Evolutionary conservation across 768 basidiomycete species (phyloP).

Genomic region (Pleurotus tuber-regium): DNA sequence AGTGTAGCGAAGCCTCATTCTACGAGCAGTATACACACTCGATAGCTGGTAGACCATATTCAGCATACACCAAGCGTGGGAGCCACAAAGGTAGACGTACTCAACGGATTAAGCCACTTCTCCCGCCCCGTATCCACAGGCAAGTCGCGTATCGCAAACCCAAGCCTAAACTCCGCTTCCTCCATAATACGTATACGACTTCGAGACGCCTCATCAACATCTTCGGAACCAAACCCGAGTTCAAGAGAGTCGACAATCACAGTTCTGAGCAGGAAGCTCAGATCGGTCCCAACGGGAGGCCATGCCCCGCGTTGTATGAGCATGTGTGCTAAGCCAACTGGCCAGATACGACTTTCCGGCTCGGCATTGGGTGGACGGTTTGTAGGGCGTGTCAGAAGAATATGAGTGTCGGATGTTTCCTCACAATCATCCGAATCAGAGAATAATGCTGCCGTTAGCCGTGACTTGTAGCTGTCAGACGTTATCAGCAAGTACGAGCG

Average conservation of each 20-base stretch:
- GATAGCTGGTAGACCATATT: conserved; percentile 31
- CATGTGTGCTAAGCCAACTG: conserved; percentile 70
- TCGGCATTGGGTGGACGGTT: conserved; percentile 6
- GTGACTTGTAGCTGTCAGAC: conserved; percentile 68
- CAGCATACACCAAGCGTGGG: not conserved
- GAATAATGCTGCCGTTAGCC: conserved; percentile 72
- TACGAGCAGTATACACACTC: conserved; percentile 36
- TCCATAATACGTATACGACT: conserved; percentile 33
- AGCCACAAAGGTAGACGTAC: conserved; percentile 42
- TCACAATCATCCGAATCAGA: conserved; percentile 63
- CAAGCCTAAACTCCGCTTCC: conserved; percentile 76
- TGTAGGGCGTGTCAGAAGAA: conserved; percentile 10
- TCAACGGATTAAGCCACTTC: conserved; percentile 79
- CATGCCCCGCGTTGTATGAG: conserved; percentile 75
- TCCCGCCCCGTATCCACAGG: conserved; percentile 61
- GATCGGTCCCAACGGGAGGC: conserved; percentile 85
- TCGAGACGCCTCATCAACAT: not conserved
- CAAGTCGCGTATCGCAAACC: conserved; percentile 81
- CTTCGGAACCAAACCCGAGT: conserved; percentile 10
- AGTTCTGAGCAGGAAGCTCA: conserved; percentile 79
- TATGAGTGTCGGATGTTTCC: conserved; percentile 22
- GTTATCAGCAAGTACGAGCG: conserved; percentile 76
- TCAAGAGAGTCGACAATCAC: conserved; percentile 84
- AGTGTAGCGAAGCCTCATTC: conserved; percentile 5
- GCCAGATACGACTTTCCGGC: conserved; percentile 39